These are phyloP conservation scores for Biscutella auriculata DNA, from an alignment of 441 rosid genomes.

Conservation along the genomic window DNA sequence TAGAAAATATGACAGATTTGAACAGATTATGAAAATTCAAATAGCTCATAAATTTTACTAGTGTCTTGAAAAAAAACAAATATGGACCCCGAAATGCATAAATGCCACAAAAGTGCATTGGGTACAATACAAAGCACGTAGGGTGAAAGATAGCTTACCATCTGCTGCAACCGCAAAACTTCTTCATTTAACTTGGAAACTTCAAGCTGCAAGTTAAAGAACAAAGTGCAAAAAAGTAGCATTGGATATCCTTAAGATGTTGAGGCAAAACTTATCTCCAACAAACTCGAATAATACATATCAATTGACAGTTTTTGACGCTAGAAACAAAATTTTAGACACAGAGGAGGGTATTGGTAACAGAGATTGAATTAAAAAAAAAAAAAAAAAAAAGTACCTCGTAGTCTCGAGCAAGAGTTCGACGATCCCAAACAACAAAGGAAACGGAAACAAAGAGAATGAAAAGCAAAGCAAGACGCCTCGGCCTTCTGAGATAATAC, in stretches of 20 bases:
- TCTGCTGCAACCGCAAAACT: conserved; percentile 35
- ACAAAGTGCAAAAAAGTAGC: not conserved
- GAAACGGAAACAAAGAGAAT: conserved; percentile 54
- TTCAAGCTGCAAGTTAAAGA: conserved; percentile 44
- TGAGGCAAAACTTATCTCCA: not conserved
- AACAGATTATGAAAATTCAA: not conserved
- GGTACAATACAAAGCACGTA: not conserved
- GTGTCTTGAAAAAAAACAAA: not conserved
- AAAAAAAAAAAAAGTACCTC: conserved; percentile 30
- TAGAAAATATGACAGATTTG: not conserved
- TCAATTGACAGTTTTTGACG: not conserved
- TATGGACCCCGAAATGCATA: not conserved
- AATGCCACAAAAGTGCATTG: not conserved
- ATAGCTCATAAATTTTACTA: not conserved
- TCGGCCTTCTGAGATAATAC: conserved; percentile 79
- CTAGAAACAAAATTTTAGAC: not conserved
- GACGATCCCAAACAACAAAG: conserved; percentile 83
- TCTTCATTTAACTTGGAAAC: conserved; percentile 52
- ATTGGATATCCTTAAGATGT: not conserved
- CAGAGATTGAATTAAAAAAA: not conserved
- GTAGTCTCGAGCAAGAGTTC: conserved; percentile 65
- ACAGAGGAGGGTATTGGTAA: not conserved
- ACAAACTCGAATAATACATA: not conserved
- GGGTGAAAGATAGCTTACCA: conserved; percentile 31
- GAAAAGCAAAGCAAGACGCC: conserved; percentile 73